These are phyloP conservation scores for Rubia occidens DNA, from an alignment of 305 asterid genomes.

Conservation along the genomic window DNA sequence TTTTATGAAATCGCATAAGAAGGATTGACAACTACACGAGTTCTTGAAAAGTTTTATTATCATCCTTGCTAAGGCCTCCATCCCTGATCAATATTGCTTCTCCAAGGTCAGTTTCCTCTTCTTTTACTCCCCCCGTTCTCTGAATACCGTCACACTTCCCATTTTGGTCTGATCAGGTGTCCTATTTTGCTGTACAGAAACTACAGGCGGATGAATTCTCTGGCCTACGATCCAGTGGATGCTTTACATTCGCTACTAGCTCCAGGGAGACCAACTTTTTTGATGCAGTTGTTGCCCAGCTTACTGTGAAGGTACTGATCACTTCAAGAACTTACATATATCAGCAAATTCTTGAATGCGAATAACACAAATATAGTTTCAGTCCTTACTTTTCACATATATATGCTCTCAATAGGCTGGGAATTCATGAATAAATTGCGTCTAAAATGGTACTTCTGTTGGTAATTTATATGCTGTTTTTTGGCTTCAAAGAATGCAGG, in stretches of 20 bases:
- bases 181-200: slow-evolving; percentile 33
- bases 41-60: not conserved
- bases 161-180: slow-evolving; percentile 9
- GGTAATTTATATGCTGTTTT: not conserved
- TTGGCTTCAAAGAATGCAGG: slow-evolving; percentile 34
- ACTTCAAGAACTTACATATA: not conserved
- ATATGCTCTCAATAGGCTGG: too few relatives aligned
- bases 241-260: slow-evolving; percentile 41
- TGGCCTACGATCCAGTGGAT: slow-evolving; percentile 60
- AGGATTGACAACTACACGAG: not conserved
- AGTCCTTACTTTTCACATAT: too few relatives aligned
- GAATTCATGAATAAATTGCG: not conserved
- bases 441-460: not conserved
- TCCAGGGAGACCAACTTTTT: slow-evolving; percentile 49
- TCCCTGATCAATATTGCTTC: slow-evolving; percentile 58
- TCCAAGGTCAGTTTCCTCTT: slow-evolving; percentile 39
- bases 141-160: not conserved
- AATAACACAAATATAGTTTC: too few relatives aligned
- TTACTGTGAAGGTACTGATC: slow-evolving; percentile 39
- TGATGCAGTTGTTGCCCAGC: slow-evolving; percentile 50
- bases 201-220: slow-evolving; percentile 61
- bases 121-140: not conserved
- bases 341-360: not conserved
- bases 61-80: slow-evolving; percentile 39
- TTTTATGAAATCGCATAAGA: not conserved